Evolutionary conservation across 805 yeast species (phyloP), one percentile per base, ranked within the genome.

Genomic region (Priceomyces castillae): DNA sequence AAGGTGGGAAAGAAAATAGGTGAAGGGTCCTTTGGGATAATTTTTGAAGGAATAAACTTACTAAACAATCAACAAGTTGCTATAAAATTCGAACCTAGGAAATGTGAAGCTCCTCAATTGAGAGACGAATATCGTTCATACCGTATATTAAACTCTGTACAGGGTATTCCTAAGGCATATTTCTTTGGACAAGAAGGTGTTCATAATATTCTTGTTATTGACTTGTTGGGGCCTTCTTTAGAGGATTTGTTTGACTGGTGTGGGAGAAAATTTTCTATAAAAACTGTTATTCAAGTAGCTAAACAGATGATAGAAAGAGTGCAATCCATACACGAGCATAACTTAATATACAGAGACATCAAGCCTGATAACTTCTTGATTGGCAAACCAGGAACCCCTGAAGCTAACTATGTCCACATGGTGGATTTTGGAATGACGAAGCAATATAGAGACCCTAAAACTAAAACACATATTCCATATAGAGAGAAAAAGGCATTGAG

Each of bases 391-490:
- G 86, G 84, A 35, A 77, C 89, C 34, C 81, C 86, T 12, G 86
- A 87, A 55, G 95, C 90, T 45, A 90, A 90, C 61, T 76, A 78
- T 45, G 87, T 94, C 41, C 90, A 88, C 67, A 75, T 94, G 49
- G 95, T 94, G 43, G 99, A 94, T 68, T 94, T 94, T 62, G 99
- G 99, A 50, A 94, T 94, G 98, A 98, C 98, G 23, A 94, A 94
- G 67, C 95, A 88, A 60, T 94, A 90, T 68, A 81, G 98, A 61
- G 99, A 94, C 69, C 97, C 98, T 42, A 86, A 88, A 65, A 85
- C 98, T 10, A 89, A 89, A 59, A 86, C 84, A 59, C 99, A 94
- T 66, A 94, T 94, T 52, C 98, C 99, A 25, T 94, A 90, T 67
- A 78, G 98, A 57, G 99, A 94, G 65, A 88, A 90, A 65, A 94